Evolutionary conservation across 2,329 filamentous ascomycete genomes (phyloP), one percentile per base, ranked within the genome.

Genomic region (Penicillium sp.): DNA sequence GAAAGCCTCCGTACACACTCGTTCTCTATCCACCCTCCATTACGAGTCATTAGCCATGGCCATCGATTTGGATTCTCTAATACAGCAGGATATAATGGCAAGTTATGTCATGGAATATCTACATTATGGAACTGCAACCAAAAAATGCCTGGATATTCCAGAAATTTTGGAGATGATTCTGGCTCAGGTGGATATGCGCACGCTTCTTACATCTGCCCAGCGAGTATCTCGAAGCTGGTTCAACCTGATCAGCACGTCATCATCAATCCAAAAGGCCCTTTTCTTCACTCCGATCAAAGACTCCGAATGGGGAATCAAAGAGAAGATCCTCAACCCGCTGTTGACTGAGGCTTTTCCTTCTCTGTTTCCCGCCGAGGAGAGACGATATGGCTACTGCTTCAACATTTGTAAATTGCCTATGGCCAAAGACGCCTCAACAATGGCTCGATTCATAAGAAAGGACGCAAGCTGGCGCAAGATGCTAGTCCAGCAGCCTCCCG

Each of bases 131-230:
- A 33, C 14, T 11, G n/a, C 35, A n/a, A 39, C 10, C 16, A 46
- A 35, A 14, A 16, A 13, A 35, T 29, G 14, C 9, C 35, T 39
- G 23, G 23, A 47, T 31, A 60, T 16, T 16, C n/a, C 11, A 7
- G 54, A 62, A 33, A 33, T 60, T 5, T 25, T 62, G 4, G 54
- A 62, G 4, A 55, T 57, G 39, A 58, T 60, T 5, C 49, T 62
- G 8, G 5, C 26, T 23, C 48, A 29, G 11, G n/a, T 21, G 10
- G 54, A 62, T n/a, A 54, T 53, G n/a, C 44, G 57, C 45, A 60
- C 57, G 1, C 50, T 60, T 25, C 60, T 62, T 4, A 46, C 21
- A n/a, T 55, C 57, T 27, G 48, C 45, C 13, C 54, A 57, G 37
- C 45, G 45, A 11, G 54, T 60, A 19, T 58, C 51, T 44, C 54